Evolutionary conservation across 2,329 filamentous ascomycete species (phyloP).

Genomic region (Rosellinia necatrix): DNA sequence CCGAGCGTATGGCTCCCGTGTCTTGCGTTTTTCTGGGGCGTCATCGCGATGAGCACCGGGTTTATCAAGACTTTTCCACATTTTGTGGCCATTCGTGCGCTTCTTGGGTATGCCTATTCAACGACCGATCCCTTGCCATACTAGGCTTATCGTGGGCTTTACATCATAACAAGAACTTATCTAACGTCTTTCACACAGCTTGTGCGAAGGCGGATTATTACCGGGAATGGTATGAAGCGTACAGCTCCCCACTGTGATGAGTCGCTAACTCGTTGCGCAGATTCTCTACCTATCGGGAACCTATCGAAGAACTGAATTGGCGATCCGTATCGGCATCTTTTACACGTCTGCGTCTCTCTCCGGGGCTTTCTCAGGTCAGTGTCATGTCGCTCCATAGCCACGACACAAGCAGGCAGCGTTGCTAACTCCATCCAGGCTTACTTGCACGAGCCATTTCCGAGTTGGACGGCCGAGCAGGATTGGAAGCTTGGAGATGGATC

Average conservation of each 20-base stretch:
- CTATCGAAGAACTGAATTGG: conserved; percentile 63
- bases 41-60: conserved; percentile 61
- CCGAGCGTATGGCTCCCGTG: conserved; percentile 64
- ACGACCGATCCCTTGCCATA: not conserved
- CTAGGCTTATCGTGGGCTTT: not conserved
- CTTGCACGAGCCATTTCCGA: conserved; percentile 64
- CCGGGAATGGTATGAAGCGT: conserved; percentile 62
- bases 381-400: not conserved
- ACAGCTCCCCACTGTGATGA: not conserved
- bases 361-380: conserved; percentile 63
- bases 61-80: conserved; percentile 58
- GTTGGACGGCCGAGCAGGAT: conserved; percentile 59
- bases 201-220: conserved; percentile 67
- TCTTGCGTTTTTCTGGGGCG: conserved; percentile 61
- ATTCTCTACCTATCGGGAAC: conserved; percentile 68
- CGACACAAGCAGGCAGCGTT: not conserved
- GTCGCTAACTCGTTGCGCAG: conserved; percentile 36
- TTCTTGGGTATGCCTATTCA: conserved; percentile 50
- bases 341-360: conserved; percentile 70
- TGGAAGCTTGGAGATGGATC: conserved; percentile 66
- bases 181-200: conserved; percentile 37
- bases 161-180: not conserved
- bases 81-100: conserved; percentile 64
- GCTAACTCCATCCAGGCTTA: conserved; percentile 46
- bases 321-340: conserved; percentile 68